These are phyloP conservation scores for Drechmeria coniospora DNA, from an alignment of 2,329 filamentous ascomycete genomes.

Conservation along the genomic window DNA sequence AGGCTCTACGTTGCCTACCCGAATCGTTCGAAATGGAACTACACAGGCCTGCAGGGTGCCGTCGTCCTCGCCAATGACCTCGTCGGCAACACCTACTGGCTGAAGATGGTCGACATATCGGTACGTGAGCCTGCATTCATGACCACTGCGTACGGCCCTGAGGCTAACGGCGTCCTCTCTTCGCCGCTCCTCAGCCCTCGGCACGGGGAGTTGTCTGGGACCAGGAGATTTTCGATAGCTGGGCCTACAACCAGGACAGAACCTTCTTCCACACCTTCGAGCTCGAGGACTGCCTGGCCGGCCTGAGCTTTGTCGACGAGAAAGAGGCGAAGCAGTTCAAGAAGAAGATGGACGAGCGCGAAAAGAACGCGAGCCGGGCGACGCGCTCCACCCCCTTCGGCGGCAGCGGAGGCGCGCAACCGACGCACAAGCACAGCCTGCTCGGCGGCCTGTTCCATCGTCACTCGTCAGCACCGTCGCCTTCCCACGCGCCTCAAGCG, in stretches of 20 bases:
- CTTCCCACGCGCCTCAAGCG: slow-evolving; percentile 39
- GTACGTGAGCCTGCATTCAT: slow-evolving; percentile 28
- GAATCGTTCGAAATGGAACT: slow-evolving; percentile 74
- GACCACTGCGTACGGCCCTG: slow-evolving; percentile 3
- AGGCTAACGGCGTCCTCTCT: slow-evolving; percentile 2
- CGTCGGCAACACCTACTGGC: slow-evolving; percentile 90
- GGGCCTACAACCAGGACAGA: slow-evolving; percentile 89
- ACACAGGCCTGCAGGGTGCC: slow-evolving; percentile 85
- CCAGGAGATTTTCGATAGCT: slow-evolving; percentile 93
- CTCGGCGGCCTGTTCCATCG: slow-evolving; percentile 49
- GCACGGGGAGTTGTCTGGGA: slow-evolving; percentile 87
- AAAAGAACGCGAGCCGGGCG: slow-evolving; percentile 87
- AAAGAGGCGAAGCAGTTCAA: slow-evolving; percentile 95
- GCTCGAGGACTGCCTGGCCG: slow-evolving; percentile 80
- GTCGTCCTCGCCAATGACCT: slow-evolving; percentile 84
- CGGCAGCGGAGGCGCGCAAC: slow-evolving; percentile 27
- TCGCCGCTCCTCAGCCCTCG: slow-evolving; percentile 47
- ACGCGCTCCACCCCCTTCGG: slow-evolving; percentile 68
- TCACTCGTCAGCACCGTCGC: slow-evolving; percentile 41
- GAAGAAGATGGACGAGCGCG: slow-evolving; percentile 92
- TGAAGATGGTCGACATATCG: slow-evolving; percentile 94
- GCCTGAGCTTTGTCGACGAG: slow-evolving; percentile 85
- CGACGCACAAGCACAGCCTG: slow-evolving; percentile 26
- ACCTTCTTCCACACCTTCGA: slow-evolving; percentile 98
- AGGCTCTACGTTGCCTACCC: slow-evolving; percentile 89